Conservation (phyloP, 1,139 yeast species). For the Pichia kudriavzevii region DNA sequence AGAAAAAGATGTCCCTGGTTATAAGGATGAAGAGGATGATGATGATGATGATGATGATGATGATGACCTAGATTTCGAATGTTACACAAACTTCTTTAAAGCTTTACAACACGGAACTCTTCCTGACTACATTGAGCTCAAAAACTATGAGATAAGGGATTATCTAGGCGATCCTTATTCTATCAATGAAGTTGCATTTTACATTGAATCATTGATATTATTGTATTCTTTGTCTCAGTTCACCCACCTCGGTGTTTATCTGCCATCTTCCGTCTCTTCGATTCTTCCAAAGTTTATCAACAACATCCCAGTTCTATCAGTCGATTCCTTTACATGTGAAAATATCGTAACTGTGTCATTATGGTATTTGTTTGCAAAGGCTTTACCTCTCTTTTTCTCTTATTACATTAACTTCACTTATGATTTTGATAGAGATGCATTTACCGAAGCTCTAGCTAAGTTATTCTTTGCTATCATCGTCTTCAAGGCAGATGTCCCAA, state of each 20-base stretch:
- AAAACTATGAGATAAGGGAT: slow-evolving; percentile 42
- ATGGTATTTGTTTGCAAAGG: slow-evolving; percentile 38
- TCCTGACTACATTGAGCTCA: slow-evolving; percentile 32
- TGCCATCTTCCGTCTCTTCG: slow-evolving; percentile 27
- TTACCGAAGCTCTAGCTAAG: slow-evolving; percentile 43
- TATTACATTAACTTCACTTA: slow-evolving; percentile 45
- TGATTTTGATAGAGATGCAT: slow-evolving; percentile 46
- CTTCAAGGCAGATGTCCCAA: slow-evolving; percentile 30
- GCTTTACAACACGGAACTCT: slow-evolving; percentile 29
- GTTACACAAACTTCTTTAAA: slow-evolving; percentile 6
- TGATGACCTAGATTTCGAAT: slow-evolving; percentile 14
- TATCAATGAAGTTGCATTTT: slow-evolving; percentile 37
- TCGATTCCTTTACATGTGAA: slow-evolving; percentile 30
- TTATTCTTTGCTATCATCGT: slow-evolving; percentile 38
- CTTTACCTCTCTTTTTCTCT: slow-evolving; percentile 37
- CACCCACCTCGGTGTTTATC: slow-evolving; percentile 34
- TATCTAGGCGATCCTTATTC: slow-evolving; percentile 42
- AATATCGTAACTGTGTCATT: slow-evolving; percentile 31
- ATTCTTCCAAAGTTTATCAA: slow-evolving; percentile 26
- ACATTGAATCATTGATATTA: slow-evolving; percentile 34
- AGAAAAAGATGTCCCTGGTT: slow-evolving; percentile 11
- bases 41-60: slow-evolving; percentile 25
- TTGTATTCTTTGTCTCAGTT: slow-evolving; percentile 33
- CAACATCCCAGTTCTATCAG: slow-evolving; percentile 32
- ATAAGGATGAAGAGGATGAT: slow-evolving; percentile 14